These are phyloP conservation scores for Juglanconis juglandina DNA, from an alignment of 2,329 filamentous ascomycete genomes.

Conservation along the genomic window DNA sequence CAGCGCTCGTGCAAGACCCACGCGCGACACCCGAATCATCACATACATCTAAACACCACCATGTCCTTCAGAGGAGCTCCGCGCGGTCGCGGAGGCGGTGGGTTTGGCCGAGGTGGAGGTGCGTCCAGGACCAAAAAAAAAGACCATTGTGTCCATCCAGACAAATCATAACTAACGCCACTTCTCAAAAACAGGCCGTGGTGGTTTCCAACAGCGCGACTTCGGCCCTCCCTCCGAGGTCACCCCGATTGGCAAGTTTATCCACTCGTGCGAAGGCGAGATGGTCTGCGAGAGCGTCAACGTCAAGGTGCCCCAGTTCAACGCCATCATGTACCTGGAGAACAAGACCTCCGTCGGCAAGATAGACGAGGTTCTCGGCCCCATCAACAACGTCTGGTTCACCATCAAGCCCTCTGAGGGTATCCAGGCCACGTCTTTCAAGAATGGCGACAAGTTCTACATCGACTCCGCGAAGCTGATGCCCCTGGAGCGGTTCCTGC, in stretches of 20 bases:
- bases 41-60: constrained; percentile 29
- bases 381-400: constrained; percentile 97
- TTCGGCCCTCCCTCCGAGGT: constrained; percentile 62
- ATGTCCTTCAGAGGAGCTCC: constrained; percentile 62
- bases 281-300: constrained; percentile 96
- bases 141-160: background rate
- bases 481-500: constrained; percentile 92
- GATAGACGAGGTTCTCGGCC: constrained; percentile 95
- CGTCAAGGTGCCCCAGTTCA: constrained; percentile 97
- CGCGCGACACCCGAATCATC: background rate
- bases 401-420: constrained; percentile 96
- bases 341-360: constrained; percentile 97
- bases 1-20: background rate
- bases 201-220: constrained; percentile 57
- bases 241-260: constrained; percentile 85
- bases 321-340: constrained; percentile 96
- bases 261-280: constrained; percentile 95
- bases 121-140: background rate
- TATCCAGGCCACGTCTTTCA: constrained; percentile 92
- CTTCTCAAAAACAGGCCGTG: constrained; percentile 46
- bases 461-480: constrained; percentile 93
- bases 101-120: constrained; percentile 50
- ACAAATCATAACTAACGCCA: background rate
- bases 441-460: constrained; percentile 94
- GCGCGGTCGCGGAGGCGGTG: constrained; percentile 46